Evolutionary conservation across 2,329 filamentous ascomycete species (phyloP), one percentile per base, ranked within the genome.

Genomic region (Curvularia verruculosa): DNA sequence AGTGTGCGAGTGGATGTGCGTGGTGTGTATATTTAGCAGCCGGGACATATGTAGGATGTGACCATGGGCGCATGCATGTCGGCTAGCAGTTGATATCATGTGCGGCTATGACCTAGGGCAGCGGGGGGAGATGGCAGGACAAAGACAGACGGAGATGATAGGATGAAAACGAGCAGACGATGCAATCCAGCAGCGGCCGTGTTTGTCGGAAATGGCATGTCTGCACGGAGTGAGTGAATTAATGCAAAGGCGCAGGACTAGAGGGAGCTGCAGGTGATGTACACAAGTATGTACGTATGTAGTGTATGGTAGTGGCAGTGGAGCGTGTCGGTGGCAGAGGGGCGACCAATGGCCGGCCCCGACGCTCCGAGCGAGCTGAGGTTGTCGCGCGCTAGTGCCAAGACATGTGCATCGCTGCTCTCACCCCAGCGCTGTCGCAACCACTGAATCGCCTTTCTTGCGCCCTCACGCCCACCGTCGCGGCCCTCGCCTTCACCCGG

Each of bases 321-420:
- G 40, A 44, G 44, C 31, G 41, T 31, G 53, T 39, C 49, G 49
- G 29, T 43, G 49, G 36, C 24, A 44, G 41, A 31, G 10, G 12
- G 26, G 36, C 54, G 39, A 40, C 54, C 54, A 52, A 52, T 52
- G 41, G 43, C 46, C 49, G 43, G 40, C 46, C 49, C 36, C 36
- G 29, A 43, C 18, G 39, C 49, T 53, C 43, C 49, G 43, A 37
- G 53, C 49, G 41, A 41, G 39, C 39, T 41, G 39, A 23, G 23
- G 49, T 40, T 23, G 53, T 43, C 41, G 53, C 53, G 53, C 41
- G 49, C 49, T 24, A 40, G 36, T 44, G 54, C 54, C 54, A 53
- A 56, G 54, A 51, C 49, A 56, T 53, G 44, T 44, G 29, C 53
- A 23, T 53, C 54, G 47, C 46, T 29, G 21, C 52, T 23, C 15